Evolutionary conservation across 257 asterid species (phyloP).

Genomic region (Rauvolfia tetraphylla): DNA sequence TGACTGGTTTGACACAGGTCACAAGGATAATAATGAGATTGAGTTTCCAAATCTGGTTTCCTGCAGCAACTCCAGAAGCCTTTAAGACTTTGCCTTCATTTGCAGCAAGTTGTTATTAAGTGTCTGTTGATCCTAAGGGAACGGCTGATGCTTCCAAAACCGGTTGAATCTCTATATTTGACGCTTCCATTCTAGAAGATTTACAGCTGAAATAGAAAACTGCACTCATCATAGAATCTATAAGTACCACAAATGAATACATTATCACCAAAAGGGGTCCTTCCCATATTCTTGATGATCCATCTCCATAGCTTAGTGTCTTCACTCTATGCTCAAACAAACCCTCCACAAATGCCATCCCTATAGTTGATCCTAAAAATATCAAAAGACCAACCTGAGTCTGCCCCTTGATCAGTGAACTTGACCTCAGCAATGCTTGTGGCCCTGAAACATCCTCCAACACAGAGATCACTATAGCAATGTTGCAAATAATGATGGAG

Average conservation of each 20-base stretch:
- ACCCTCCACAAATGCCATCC: constrained; percentile 87
- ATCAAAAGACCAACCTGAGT: constrained; percentile 86
- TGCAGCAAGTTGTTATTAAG: constrained; percentile 29
- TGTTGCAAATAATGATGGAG: constrained; percentile 67
- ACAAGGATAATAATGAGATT: not conserved
- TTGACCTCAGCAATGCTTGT: constrained; percentile 74
- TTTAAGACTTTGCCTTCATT: constrained; percentile 5
- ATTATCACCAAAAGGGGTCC: constrained; percentile 85
- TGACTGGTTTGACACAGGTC: not conserved
- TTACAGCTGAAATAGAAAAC: constrained; percentile 97
- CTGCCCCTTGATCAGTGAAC: constrained; percentile 75
- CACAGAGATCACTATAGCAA: constrained; percentile 78
- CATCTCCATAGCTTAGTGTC: constrained; percentile 87
- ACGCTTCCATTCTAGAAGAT: constrained; percentile 65
- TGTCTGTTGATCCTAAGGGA: constrained; percentile 36
- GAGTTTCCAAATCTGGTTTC: not conserved
- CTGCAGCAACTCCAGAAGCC: constrained; percentile 10
- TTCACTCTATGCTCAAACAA: constrained; percentile 87
- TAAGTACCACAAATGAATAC: constrained; percentile 75
- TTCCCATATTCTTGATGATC: constrained; percentile 92
- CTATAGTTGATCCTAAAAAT: constrained; percentile 84
- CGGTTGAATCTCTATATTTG: constrained; percentile 49
- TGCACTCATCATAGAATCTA: constrained; percentile 84
- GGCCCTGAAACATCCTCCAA: constrained; percentile 85
- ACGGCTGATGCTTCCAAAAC: constrained; percentile 53